Base-by-base conservation (phyloP, 163 green algal genomes). In the Chlamydomonas reinhardtii region DNA sequence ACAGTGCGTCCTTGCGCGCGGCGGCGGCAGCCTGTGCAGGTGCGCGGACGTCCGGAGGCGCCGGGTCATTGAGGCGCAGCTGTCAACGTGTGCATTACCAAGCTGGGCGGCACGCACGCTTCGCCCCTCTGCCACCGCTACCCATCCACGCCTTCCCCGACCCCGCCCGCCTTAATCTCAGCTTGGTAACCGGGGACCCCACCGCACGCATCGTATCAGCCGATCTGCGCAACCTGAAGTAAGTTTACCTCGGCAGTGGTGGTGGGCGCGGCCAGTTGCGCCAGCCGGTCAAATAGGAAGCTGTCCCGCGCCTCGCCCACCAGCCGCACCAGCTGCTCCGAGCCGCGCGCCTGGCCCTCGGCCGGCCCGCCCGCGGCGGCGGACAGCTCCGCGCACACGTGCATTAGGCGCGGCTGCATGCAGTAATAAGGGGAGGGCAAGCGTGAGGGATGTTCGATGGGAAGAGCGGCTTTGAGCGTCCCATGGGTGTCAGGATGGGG, bases 201-300 rank as follows among this genome's bases (percentile, higher is more conserved):
- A n/a, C n/a, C n/a, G n/a, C n/a, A n/a, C n/a, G n/a, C n/a, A n/a
- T n/a, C n/a, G n/a, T n/a, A n/a, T n/a, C 43, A 54, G 43, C 43
- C 43, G 8, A 16, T 11, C 43, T 6, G 43, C 43, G 43, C 43
- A 6, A 6, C 8, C 43, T 16, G 43, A 11, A 54, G 11, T 11
- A 54, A 6, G 43, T 54, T n/a, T n/a, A 86, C 80, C 80, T 86
- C 70, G 8, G 80, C 25, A 4, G 8, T 20, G 4, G 29, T 34
- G 48, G n/a, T 20, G 0, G 80, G 56, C 35, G 54, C 16, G 34
- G 56, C 70, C 70, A 86, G 25, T 25, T 29, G 17, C 70, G 8
- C 32, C 80, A 86, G 70, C 2, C 70, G 32, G 19, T 86, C 80
- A 56, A 72, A 86, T n/a, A 86, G 69, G 70, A 74, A 74, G 80